These are phyloP conservation scores for Paramecium sexaurelia DNA, from an alignment of 73 alveolate genomes.

Conservation along the genomic window DNA sequence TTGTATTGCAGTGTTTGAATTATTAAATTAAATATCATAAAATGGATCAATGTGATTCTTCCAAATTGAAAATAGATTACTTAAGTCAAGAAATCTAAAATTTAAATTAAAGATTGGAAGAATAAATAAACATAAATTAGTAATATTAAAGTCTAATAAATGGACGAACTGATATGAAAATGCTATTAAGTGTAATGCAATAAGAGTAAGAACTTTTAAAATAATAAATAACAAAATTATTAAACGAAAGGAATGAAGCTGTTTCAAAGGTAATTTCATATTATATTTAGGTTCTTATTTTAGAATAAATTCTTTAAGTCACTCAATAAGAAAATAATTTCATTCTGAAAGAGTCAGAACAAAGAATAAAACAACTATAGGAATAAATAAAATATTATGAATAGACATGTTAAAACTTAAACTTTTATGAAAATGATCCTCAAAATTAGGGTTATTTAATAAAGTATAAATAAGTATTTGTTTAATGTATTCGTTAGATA, in stretches of 20 bases:
- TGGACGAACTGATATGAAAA: constrained; percentile 38
- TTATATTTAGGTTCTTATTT: background rate
- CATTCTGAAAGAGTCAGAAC: background rate
- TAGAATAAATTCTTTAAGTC: background rate
- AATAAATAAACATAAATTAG: background rate
- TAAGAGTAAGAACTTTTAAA: background rate
- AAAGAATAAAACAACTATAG: background rate
- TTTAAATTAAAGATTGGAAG: background rate
- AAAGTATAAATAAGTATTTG: background rate
- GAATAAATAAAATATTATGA: constrained; percentile 19
- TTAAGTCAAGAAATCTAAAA: background rate
- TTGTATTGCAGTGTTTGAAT: background rate
- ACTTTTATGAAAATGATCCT: background rate
- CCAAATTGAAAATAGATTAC: background rate
- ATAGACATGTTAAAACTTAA: background rate
- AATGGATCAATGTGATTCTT: constrained; percentile 25
- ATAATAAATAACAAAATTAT: background rate
- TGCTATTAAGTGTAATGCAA: background rate
- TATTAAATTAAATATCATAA: background rate
- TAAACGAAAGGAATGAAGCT: constrained; percentile 23
- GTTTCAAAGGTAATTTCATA: background rate
- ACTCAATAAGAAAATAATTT: constrained; percentile 11
- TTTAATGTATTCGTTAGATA: background rate
- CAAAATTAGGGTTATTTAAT: background rate
- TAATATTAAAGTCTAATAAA: background rate